Conservation (phyloP, 2,329 filamentous ascomycete species). For the Colletotrichum melonis region DNA sequence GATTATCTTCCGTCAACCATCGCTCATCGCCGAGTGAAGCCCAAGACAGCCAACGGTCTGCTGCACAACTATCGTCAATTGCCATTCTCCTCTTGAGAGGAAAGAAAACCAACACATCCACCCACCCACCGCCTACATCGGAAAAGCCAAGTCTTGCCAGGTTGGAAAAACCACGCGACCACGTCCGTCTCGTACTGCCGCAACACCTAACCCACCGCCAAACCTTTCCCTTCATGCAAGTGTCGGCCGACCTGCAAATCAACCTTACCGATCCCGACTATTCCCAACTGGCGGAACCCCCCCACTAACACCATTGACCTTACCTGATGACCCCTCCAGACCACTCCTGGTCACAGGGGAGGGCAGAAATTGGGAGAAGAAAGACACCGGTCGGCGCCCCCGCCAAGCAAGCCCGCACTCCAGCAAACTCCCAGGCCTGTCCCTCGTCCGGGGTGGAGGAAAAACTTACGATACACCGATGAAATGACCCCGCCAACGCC, state of each 20-base stretch:
- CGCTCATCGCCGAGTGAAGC: too few species aligned
- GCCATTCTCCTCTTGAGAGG: background rate
- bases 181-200: background rate
- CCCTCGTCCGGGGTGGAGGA: background rate
- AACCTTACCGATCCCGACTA: background rate
- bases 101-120: background rate
- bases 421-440: background rate
- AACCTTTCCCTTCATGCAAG: background rate
- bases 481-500: slow-evolving; percentile 1
- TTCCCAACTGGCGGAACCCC: background rate
- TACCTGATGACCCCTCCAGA: background rate
- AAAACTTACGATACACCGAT: slow-evolving; percentile 5
- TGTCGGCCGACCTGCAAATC: background rate
- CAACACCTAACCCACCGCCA: background rate
- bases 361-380: background rate
- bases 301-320: background rate
- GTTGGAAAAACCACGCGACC: background rate
- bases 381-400: background rate
- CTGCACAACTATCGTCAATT: background rate
- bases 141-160: background rate
- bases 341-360: background rate
- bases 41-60: too few species aligned
- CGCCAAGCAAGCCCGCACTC: background rate
- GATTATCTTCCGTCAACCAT: background rate
- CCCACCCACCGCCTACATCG: background rate